phyloP scores from a whole-genome alignment of 352 stramenopile genomes.

The Phytopythium montanum region DNA sequence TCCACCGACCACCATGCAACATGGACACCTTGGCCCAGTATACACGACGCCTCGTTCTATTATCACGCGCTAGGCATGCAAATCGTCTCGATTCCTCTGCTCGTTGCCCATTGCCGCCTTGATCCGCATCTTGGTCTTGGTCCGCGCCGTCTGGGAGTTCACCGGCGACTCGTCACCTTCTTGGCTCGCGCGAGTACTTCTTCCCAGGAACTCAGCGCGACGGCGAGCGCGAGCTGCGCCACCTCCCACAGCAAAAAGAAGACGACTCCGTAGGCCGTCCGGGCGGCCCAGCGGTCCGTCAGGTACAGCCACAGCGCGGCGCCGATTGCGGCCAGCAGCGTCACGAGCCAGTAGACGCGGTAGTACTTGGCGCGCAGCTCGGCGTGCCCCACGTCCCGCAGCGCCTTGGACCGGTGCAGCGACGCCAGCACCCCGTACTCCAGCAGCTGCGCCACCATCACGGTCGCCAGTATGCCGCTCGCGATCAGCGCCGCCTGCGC shows the following conservation, averaged over 20 bases:
- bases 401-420: conserved; percentile 45
- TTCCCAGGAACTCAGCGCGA: conserved; percentile 59
- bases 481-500: conserved; percentile 18
- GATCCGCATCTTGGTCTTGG: not conserved
- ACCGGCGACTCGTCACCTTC: conserved; percentile 10
- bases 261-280: conserved; percentile 42
- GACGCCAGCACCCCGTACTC: conserved; percentile 21
- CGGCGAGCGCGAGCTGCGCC: conserved; percentile 46
- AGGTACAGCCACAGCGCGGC: conserved; percentile 56
- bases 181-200: conserved; percentile 37
- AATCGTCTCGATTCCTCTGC: not conserved
- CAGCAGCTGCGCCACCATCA: conserved; percentile 69
- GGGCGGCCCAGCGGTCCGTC: conserved; percentile 43
- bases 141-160: not conserved
- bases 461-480: conserved; percentile 31
- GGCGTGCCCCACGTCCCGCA: conserved; percentile 25
- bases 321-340: conserved; percentile 31
- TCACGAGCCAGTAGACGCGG: conserved; percentile 57
- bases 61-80: not conserved
- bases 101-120: not conserved
- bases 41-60: not conserved
- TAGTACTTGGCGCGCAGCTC: conserved; percentile 54
- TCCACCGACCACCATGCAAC: not conserved
- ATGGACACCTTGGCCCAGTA: not conserved
- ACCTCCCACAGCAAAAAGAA: conserved; percentile 53